Base-by-base conservation (phyloP, 1,284 basidiomycete species). In the Cutaneotrichosporon cavernicola region DNA sequence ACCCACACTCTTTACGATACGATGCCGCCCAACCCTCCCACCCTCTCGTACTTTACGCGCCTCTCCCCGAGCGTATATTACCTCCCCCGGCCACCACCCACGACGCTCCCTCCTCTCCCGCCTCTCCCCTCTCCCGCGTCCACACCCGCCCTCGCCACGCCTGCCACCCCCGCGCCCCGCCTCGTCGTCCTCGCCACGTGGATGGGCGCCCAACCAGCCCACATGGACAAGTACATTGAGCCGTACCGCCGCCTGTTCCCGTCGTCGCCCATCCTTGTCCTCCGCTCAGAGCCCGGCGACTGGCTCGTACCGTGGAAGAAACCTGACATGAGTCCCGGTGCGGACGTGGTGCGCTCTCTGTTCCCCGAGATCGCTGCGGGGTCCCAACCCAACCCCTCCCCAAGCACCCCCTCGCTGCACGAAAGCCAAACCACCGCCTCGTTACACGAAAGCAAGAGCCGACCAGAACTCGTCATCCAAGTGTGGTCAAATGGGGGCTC, bases 131-230 rank as follows among this genome's bases (percentile, higher is more conserved):
- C 49, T 11, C 49, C 26, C 49, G 11, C 49, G 9, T n/a, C 46
- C 46, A 11, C 9, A 26, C 22, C 14, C 43, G 43, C 18, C 43
- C 18, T 43, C 40, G 38, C 56, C 30, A 3, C 52, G 0, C 21
- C 26, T 10, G 5, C 60, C 34, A 18, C 34, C 5, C n/a, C 40
- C 8, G n/a, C 38, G 18, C 66, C 66, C 1, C 53, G 60, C 1
- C 62, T 68, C 36, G 61, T 68, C 49, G 60, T 68, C 26, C 62
- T 68, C 40, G 58, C 58, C 13, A 65, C 64, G 22, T 68, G 66
- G 66, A 68, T 68, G 66, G 66, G 64, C 46, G 66, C 66, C 5
- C 38, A 34, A 4, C 38, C 46, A 26, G 11, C 9, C 16, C 64
- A 65, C 43, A 68, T 68, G 22, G 59, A 50, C 40, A 68, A 68